Base-by-base conservation (phyloP, 2,329 filamentous ascomycete species). In the Microsporum audouinii region DNA sequence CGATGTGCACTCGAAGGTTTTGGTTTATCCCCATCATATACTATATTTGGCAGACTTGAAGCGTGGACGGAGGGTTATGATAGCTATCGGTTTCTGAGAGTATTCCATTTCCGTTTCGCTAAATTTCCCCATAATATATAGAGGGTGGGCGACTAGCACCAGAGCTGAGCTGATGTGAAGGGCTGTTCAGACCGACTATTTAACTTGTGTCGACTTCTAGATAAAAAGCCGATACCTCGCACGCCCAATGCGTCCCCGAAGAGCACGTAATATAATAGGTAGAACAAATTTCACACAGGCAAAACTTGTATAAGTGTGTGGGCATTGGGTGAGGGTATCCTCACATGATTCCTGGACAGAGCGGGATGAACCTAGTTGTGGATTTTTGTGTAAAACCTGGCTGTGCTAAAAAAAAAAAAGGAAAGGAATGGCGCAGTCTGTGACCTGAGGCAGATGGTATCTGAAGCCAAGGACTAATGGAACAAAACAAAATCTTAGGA, bases 291-390 rank as follows among this genome's bases (percentile, higher is more conserved):
- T 43, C 39, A 43, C 39, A 14, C 39, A 5, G n/a, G n/a, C 39
- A 14, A 14, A 43, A 43, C 17, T 23, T 23, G 17, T 23, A 23
- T 23, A 23, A 29, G 49, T 7, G 49, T 10, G 29, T 17, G 10
- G 49, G 27, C 12, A 31, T 33, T 53, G 29, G 14, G 27, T 34
- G 49, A 33, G 31, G 12, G 27, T 53, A 5, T 10, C 17, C 49
- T 29, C 49, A 33, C 49, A 53, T 53, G 49, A 53, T 53, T 23
- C 31, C 49, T 53, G 49, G 49, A n/a, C 29, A 53, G 29, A 33
- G 29, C 49, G 49, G 49, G 49, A 53, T 29, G 49, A 53, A 53
- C 49, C 49, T 53, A 53, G 17, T 53, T 53, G 49, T 53, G 47
- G 27, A 31, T 1, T 53, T n/a, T 53, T 53, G 12, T 33, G 47